A percentile compares a stretch with the other conserved stretches of the same genome.
Conservation (phyloP, 306 rosid genomes). For the Cyamopsis tetragonoloba region DNA sequence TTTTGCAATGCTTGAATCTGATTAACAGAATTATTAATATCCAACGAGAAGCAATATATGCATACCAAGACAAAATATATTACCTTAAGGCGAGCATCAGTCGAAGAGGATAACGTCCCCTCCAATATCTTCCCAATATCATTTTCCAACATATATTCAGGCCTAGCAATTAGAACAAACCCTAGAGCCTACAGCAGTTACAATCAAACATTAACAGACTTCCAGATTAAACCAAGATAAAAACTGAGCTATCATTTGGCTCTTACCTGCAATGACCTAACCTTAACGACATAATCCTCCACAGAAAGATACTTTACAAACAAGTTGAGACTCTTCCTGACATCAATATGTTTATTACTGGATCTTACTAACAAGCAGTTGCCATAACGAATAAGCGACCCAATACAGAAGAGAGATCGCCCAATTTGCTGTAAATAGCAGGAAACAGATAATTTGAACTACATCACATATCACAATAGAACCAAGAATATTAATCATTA, state of each 20-base stretch:
- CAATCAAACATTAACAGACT: slow-evolving; percentile 30
- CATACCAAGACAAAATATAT: slow-evolving; percentile 14
- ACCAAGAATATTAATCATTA: not conserved
- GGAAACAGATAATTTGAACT: slow-evolving; percentile 25
- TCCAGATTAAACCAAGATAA: slow-evolving; percentile 19
- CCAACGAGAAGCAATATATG: slow-evolving; percentile 8
- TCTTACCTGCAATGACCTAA: slow-evolving; percentile 84
- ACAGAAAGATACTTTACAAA: slow-evolving; percentile 60
- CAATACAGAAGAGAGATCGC: slow-evolving; percentile 92
- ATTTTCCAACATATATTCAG: slow-evolving; percentile 84
- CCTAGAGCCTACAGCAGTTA: slow-evolving; percentile 81
- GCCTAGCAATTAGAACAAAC: slow-evolving; percentile 85
- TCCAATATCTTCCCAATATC: slow-evolving; percentile 80
- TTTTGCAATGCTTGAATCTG: slow-evolving; percentile 98
- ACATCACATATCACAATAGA: not conserved
- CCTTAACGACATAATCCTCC: slow-evolving; percentile 71
- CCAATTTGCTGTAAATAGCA: slow-evolving; percentile 64
- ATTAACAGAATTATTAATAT: slow-evolving; percentile 31
- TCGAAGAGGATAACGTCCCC: slow-evolving; percentile 42
- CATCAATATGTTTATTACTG: slow-evolving; percentile 45
- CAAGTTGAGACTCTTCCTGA: slow-evolving; percentile 55
- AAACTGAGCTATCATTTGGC: not conserved
- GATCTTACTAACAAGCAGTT: slow-evolving; percentile 55
- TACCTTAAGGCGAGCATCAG: slow-evolving; percentile 88
- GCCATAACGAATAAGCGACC: slow-evolving; percentile 91